Percentiles rank a stretch among this genome's conserved stretches.
Conservation (phyloP, 768 basidiomycete genomes). For the Botryobasidium botryosum region DNA sequence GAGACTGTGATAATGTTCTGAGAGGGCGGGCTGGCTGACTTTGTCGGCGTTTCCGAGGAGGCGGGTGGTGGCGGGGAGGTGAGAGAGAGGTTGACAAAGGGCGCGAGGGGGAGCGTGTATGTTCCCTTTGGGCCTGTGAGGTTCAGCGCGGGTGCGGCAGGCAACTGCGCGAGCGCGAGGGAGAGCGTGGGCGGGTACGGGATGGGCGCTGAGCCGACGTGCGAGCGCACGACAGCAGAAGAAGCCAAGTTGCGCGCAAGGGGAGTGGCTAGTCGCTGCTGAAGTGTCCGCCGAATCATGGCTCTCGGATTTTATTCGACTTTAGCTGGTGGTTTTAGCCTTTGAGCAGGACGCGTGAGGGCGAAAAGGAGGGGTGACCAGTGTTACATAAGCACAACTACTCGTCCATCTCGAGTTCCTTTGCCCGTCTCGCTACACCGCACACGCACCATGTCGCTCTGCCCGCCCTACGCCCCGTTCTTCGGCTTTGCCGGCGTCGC, state of each 20-base stretch:
- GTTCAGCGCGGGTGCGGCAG: conserved; percentile 19
- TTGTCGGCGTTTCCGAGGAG: background rate
- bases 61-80: conserved; percentile 10
- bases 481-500: conserved; percentile 96
- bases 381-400: too few species aligned
- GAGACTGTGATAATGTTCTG: background rate
- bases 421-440: too few species aligned
- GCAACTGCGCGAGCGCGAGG: too few species aligned
- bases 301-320: too few species aligned
- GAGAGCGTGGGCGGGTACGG: background rate
- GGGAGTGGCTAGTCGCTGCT: too few species aligned
- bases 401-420: too few species aligned
- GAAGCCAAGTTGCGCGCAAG: too few species aligned
- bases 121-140: conserved; percentile 45
- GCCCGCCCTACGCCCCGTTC: conserved; percentile 92
- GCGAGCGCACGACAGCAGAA: too few species aligned
- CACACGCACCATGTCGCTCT: conserved; percentile 21
- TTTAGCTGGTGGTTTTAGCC: too few species aligned
- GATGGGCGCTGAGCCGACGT: conserved; percentile 1
- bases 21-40: background rate
- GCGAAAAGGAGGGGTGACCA: too few species aligned
- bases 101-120: conserved; percentile 30
- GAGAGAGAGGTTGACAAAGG: conserved; percentile 25
- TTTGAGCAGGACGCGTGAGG: too few species aligned
- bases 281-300: too few species aligned